Evolutionary conservation across 495 filamentous ascomycete genomes (phyloP).

Genomic region (Penicillium arizonense): DNA sequence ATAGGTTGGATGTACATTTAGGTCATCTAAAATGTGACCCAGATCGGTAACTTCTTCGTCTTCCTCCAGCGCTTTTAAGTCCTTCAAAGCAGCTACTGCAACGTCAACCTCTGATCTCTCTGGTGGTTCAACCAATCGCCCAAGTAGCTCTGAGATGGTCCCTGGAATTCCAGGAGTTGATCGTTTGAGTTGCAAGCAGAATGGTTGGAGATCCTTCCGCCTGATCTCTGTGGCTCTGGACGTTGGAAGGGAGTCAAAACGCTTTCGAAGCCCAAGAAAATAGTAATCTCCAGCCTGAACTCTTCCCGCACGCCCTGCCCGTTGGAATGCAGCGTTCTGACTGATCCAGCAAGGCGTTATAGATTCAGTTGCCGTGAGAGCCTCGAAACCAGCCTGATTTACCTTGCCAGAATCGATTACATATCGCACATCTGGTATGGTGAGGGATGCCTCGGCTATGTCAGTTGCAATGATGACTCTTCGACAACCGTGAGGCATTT

Average conservation of each 20-base stretch:
- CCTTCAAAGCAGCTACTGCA: constrained; percentile 45
- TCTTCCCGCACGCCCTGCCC: constrained; percentile 58
- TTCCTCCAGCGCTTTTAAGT: constrained; percentile 47
- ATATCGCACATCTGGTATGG: constrained; percentile 57
- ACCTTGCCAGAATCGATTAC: constrained; percentile 57
- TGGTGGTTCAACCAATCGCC: constrained; percentile 54
- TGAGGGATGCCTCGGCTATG: constrained; percentile 61
- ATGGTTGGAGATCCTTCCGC: constrained; percentile 10
- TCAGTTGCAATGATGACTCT: constrained; percentile 60
- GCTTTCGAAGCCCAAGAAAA: constrained; percentile 50
- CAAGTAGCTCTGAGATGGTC: constrained; percentile 45
- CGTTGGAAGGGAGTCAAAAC: constrained; percentile 46
- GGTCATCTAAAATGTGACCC: constrained; percentile 44
- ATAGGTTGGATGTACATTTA: constrained; percentile 50
- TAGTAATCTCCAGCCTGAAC: constrained; percentile 59
- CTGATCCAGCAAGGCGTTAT: constrained; percentile 53
- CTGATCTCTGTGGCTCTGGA: constrained; percentile 43
- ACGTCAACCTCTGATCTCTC: constrained; percentile 35
- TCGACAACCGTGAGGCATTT: constrained; percentile 47
- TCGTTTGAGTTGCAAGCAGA: constrained; percentile 17
- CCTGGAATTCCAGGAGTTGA: neutral
- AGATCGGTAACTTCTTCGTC: constrained; percentile 52
- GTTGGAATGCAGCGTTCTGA: constrained; percentile 53
- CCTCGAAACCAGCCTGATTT: constrained; percentile 51
- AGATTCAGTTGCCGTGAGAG: constrained; percentile 39